Percentiles rank a stretch among this genome's conserved stretches.
Evolutionary conservation across 352 stramenopile genomes (phyloP).

Genomic region (Globisporangium echinulatum): DNA sequence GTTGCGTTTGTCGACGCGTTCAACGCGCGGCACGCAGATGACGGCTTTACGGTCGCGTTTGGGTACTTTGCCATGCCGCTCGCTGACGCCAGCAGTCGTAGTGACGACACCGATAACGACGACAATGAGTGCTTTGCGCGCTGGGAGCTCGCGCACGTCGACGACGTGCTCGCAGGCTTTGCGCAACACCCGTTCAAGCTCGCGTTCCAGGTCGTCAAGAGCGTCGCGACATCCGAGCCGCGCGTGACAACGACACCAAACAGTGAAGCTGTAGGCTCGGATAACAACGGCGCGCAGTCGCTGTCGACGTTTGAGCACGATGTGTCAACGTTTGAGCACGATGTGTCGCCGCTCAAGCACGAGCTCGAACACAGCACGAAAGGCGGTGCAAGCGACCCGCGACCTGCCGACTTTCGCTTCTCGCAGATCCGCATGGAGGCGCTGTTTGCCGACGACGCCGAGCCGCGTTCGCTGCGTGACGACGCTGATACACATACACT

Average conservation of each 20-base stretch:
- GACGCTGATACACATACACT: constrained; percentile 11
- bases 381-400: constrained; percentile 27
- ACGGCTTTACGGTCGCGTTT: constrained; percentile 52
- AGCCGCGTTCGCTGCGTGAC: constrained; percentile 7
- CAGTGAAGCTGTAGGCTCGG: background rate
- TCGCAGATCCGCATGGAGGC: constrained; percentile 77
- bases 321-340: background rate
- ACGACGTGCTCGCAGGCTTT: constrained; percentile 27
- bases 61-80: constrained; percentile 40
- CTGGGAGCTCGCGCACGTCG: constrained; percentile 20
- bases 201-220: constrained; percentile 43
- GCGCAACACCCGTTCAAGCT: constrained; percentile 55
- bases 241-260: background rate
- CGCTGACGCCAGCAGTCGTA: constrained; percentile 13
- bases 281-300: constrained; percentile 3
- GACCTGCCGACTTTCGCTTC: constrained; percentile 54
- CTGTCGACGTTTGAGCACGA: background rate
- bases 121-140: constrained; percentile 26
- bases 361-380: background rate
- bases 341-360: background rate
- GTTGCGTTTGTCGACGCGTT: constrained; percentile 44
- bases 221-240: background rate
- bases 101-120: constrained; percentile 15
- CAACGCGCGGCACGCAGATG: constrained; percentile 48
- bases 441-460: constrained; percentile 36